Percentiles rank a stretch among this genome's conserved stretches.
phyloP scores from a whole-genome alignment of 228 moss, liverwort and hornwort genomes.

The Sphagnum fallax region DNA sequence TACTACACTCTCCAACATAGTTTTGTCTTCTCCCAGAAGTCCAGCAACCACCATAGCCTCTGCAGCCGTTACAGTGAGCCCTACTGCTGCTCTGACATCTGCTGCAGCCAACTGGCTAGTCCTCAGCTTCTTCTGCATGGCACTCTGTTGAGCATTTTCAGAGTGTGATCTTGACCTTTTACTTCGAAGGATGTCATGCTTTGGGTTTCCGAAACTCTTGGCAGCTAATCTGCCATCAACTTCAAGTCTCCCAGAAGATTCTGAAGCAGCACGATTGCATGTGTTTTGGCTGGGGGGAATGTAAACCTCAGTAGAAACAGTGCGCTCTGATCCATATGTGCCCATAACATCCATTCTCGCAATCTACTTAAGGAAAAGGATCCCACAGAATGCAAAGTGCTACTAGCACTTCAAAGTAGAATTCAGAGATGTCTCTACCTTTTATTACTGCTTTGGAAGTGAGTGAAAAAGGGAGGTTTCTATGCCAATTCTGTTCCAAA shows the following conservation, averaged over 20 bases:
- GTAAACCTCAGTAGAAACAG: constrained; percentile 4
- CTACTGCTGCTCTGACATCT: constrained; percentile 5
- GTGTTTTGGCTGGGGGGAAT: not conserved
- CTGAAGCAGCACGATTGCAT: not conserved
- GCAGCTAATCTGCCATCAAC: not conserved
- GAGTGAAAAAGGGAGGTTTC: no score
- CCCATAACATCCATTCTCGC: not conserved
- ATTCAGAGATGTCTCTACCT: no score
- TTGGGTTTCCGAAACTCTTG: no score
- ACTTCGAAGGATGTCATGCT: not conserved
- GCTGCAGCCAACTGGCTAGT: constrained; percentile 2
- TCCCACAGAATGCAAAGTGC: no score
- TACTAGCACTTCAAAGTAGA: no score
- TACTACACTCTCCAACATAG: not conserved
- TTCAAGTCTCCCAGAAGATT: not conserved
- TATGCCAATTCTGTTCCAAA: no score
- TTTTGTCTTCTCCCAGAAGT: not conserved
- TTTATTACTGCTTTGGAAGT: no score
- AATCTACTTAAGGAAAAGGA: no score
- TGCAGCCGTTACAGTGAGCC: constrained; percentile 8
- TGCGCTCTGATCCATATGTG: not conserved
- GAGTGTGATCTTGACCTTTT: not conserved
- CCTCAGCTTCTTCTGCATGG: constrained; percentile 1
- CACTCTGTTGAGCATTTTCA: constrained; percentile 1
- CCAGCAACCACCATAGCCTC: constrained; percentile 7